Percentiles rank a stretch among this genome's conserved stretches.
Conservation (phyloP, 306 rosid species). For the Fragaria nilgerrensis region DNA sequence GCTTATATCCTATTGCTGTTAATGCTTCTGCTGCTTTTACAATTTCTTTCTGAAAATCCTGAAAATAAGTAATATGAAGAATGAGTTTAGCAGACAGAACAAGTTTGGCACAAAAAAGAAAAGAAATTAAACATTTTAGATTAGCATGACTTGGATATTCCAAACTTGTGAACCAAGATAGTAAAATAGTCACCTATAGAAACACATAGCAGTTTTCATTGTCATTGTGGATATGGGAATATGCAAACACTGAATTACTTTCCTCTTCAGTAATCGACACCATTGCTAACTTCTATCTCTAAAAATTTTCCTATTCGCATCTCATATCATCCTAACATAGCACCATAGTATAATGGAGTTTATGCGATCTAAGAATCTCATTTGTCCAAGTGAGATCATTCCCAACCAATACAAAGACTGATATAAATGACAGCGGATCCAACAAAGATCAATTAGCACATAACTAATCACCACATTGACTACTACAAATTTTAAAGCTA, state of each 20-base stretch:
- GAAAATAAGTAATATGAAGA: slow-evolving; percentile 10
- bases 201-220: background rate
- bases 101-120: background rate
- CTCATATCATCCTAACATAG: background rate
- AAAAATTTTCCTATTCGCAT: background rate
- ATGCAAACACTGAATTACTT: background rate
- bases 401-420: background rate
- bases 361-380: background rate
- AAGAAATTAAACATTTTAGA: background rate
- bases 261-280: background rate
- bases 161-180: background rate
- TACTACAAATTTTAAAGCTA: background rate
- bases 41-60: slow-evolving; percentile 93
- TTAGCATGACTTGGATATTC: background rate
- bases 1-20: slow-evolving; percentile 76
- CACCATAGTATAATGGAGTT: background rate
- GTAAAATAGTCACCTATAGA: background rate
- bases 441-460: background rate
- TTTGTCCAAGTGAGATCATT: background rate
- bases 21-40: slow-evolving; percentile 86
- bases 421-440: background rate
- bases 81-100: background rate
- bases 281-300: background rate
- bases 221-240: background rate
- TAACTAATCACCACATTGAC: background rate